These are phyloP conservation scores for Pseudogymnoascus sp. DNA, from an alignment of 2,329 filamentous ascomycete species.

Conservation along the genomic window DNA sequence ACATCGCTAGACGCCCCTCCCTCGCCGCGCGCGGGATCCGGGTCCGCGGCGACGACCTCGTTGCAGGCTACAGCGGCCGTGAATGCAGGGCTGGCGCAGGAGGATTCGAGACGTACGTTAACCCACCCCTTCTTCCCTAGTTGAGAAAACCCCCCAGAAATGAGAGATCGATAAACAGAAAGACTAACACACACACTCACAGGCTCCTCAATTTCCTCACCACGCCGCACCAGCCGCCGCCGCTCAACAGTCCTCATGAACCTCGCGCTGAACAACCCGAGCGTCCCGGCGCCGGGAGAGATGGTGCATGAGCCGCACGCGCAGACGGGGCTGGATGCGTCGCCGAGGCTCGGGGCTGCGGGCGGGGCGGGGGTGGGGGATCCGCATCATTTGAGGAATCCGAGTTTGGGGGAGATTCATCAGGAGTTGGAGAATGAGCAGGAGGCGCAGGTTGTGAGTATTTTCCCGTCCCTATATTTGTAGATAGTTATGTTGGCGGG, in stretches of 20 bases:
- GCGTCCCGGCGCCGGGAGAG: conserved; percentile 59
- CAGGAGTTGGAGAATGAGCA: conserved; percentile 74
- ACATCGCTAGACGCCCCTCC: background rate
- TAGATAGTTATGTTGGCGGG: background rate
- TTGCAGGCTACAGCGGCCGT: conserved; percentile 69
- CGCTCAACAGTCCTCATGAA: conserved; percentile 66
- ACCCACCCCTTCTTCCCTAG: too few species aligned
- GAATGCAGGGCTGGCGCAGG: conserved; percentile 66
- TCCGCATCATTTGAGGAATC: conserved; percentile 57
- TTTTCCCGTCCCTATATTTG: background rate
- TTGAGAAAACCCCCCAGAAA: too few species aligned
- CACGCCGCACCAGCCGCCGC: conserved; percentile 47
- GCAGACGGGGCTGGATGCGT: background rate
- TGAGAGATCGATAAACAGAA: background rate
- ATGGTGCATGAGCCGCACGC: conserved; percentile 45
- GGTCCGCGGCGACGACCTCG: conserved; percentile 50
- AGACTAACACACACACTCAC: background rate
- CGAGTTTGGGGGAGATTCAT: conserved; percentile 68
- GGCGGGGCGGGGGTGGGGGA: conserved; percentile 30
- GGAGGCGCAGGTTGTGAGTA: conserved; percentile 63
- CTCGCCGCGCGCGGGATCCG: background rate
- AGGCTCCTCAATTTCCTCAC: conserved; percentile 33
- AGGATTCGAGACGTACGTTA: conserved; percentile 49
- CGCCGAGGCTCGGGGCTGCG: background rate
- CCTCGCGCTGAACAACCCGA: conserved; percentile 64